These are phyloP conservation scores for Prototheca stagnorum DNA, from an alignment of 163 green algal species.

Conservation along the genomic window DNA sequence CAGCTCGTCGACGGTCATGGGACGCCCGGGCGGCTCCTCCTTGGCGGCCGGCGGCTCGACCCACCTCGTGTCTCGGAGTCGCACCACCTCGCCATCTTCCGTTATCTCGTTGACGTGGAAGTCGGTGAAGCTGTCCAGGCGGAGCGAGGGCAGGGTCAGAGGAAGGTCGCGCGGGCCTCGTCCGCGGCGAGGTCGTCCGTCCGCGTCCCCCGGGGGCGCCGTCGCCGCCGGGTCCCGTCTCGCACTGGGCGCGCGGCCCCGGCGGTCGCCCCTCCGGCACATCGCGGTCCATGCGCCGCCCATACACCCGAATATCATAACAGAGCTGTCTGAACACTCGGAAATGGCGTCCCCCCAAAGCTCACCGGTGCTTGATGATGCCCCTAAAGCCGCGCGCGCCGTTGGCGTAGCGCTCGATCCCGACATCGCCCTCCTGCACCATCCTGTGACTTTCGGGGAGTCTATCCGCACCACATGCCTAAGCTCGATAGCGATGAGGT, in stretches of 20 bases:
- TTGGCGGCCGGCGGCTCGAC: not conserved
- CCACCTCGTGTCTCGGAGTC: slow-evolving; percentile 2
- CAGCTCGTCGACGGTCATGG: not conserved
- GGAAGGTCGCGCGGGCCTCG: not conserved
- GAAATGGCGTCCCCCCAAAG: slow-evolving; percentile 1
- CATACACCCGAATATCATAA: not conserved
- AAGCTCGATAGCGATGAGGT: too few relatives aligned
- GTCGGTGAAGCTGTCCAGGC: slow-evolving; percentile 26
- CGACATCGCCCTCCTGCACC: slow-evolving; percentile 2
- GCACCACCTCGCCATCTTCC: slow-evolving; percentile 2
- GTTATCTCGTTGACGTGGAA: slow-evolving; percentile 31
- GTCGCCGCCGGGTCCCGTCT: not conserved
- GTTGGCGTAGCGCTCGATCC: slow-evolving; percentile 5
- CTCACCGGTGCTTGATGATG: slow-evolving; percentile 12
- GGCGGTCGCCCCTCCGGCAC: not conserved
- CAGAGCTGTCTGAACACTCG: not conserved
- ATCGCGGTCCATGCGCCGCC: not conserved
- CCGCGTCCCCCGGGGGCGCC: too few relatives aligned
- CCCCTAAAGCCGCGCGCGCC: slow-evolving; percentile 2
- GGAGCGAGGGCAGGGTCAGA: too few relatives aligned
- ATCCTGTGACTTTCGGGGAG: not conserved
- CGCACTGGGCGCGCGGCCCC: not conserved
- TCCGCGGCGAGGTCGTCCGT: not conserved
- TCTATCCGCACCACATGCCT: too few relatives aligned
- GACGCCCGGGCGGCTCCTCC: not conserved